Evolutionary conservation across 371 early-diverging fungal genomes (phyloP).

Genomic region (Gilbertella persicaria): DNA sequence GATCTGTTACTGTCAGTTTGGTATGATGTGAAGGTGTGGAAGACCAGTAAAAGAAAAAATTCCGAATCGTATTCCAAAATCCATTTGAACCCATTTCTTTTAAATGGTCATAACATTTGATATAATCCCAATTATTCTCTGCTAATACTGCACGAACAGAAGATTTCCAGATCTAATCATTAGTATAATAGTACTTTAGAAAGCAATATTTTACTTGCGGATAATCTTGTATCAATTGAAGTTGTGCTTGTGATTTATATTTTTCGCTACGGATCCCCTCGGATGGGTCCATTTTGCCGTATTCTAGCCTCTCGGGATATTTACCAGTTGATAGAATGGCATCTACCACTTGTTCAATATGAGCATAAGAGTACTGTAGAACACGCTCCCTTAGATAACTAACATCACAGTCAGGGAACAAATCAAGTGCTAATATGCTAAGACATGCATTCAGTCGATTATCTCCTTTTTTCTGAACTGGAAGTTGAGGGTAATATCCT

Average conservation of each 20-base stretch:
- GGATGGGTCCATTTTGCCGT: conserved; percentile 33
- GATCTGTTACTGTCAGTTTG: background rate
- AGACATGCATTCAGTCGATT: conserved; percentile 37
- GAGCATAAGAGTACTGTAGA: conserved; percentile 26
- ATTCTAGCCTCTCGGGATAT: conserved; percentile 38
- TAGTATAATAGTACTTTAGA: background rate
- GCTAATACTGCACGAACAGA: conserved; percentile 59
- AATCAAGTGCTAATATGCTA: conserved; percentile 41
- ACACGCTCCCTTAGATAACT: conserved; percentile 39
- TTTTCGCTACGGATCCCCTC: conserved; percentile 38
- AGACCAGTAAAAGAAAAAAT: conserved; percentile 43
- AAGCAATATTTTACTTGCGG: conserved; percentile 33
- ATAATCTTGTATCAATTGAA: conserved; percentile 35
- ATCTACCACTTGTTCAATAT: conserved; percentile 40
- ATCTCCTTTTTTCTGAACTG: conserved; percentile 3
- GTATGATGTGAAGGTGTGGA: background rate
- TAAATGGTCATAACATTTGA: conserved; percentile 40
- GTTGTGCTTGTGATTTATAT: conserved; percentile 40
- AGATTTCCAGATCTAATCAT: conserved; percentile 46
- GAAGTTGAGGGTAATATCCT: conserved; percentile 43
- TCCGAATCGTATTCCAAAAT: conserved; percentile 40
- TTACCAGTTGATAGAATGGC: conserved; percentile 16
- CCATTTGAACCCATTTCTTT: conserved; percentile 44
- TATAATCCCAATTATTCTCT: conserved; percentile 59
- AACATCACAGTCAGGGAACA: conserved; percentile 55